phyloP scores from a whole-genome alignment of 768 basidiomycete genomes.

The Leucosporidium yakuticum region DNA sequence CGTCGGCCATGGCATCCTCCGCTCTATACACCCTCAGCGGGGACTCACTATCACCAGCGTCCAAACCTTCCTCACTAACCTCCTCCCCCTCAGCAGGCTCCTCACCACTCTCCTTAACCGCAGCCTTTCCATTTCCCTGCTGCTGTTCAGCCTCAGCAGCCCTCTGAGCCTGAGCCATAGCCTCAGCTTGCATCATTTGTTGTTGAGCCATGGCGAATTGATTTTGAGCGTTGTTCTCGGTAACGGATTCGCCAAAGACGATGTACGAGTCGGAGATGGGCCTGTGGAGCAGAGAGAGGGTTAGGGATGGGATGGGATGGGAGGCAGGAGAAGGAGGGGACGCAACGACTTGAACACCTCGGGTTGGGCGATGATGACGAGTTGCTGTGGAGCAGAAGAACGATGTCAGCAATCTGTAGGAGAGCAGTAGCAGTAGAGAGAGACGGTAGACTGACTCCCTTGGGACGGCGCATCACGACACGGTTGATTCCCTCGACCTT shows the following conservation, averaged over 20 bases:
- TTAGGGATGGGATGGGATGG: too few relatives aligned
- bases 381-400: constrained; percentile 51
- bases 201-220: constrained; percentile 6
- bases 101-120: constrained; percentile 48
- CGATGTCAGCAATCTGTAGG: background rate
- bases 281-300: background rate
- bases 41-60: constrained; percentile 81
- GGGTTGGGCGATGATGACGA: constrained; percentile 85
- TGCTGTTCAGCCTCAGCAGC: too few relatives aligned
- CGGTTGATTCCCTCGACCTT: constrained; percentile 87
- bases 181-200: constrained; percentile 46
- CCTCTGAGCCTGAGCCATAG: constrained; percentile 55
- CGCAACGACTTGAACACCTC: constrained; percentile 82
- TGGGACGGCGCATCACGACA: constrained; percentile 88
- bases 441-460: constrained; percentile 61
- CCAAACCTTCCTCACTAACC: constrained; percentile 79
- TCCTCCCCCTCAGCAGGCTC: constrained; percentile 58
- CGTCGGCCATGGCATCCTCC: too few relatives aligned
- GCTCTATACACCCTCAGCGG: too few relatives aligned
- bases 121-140: constrained; percentile 7
- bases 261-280: constrained; percentile 97
- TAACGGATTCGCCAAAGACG: constrained; percentile 81
- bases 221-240: constrained; percentile 21
- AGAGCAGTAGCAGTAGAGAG: background rate
- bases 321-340: constrained; percentile 38